Evolutionary conservation across 2,329 filamentous ascomycete genomes (phyloP).

Genomic region (Hymenoscyphus infarciens): DNA sequence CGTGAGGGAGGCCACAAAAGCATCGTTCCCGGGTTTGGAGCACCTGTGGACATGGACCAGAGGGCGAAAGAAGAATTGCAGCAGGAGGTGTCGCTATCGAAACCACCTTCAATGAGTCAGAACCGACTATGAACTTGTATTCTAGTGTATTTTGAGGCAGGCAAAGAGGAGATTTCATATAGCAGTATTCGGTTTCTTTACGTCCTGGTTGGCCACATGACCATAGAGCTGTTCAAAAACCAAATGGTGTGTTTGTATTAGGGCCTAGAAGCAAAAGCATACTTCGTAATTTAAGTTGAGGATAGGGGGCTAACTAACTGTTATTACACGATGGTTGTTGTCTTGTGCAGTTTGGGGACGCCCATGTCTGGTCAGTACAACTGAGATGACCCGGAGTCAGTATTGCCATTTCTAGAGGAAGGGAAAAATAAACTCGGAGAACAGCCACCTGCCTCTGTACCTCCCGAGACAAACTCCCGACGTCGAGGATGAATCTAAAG

Average conservation of each 20-base stretch:
- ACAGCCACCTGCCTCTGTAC: slow-evolving; percentile 19
- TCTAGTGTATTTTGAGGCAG: neutral
- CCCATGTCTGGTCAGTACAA: slow-evolving; percentile 18
- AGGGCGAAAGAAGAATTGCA: slow-evolving; percentile 15
- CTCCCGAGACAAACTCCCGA: slow-evolving; percentile 21
- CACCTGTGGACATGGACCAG: slow-evolving; percentile 11
- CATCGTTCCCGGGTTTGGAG: slow-evolving; percentile 21
- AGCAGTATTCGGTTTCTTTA: slow-evolving; percentile 13
- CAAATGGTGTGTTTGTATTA: slow-evolving; percentile 8
- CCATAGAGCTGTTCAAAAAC: slow-evolving; percentile 13
- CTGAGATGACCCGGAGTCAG: too few relatives aligned
- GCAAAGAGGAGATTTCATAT: slow-evolving; percentile 1
- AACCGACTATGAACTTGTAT: neutral
- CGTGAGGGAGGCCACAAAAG: slow-evolving; percentile 9
- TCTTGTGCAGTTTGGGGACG: slow-evolving; percentile 18
- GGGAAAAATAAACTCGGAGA: too few relatives aligned
- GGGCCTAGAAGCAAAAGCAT: slow-evolving; percentile 13
- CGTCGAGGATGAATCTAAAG: slow-evolving; percentile 19
- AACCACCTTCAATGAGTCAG: neutral
- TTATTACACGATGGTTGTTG: slow-evolving; percentile 16
- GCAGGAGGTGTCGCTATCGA: slow-evolving; percentile 14
- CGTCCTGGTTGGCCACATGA: slow-evolving; percentile 14
- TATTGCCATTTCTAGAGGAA: too few relatives aligned
- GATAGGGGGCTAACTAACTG: slow-evolving; percentile 8
- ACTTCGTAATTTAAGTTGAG: neutral